A percentile compares a stretch with the other conserved stretches of the same genome.
phyloP scores from a whole-genome alignment of 2,329 filamentous ascomycete genomes.

The Remersonia thermophila region DNA sequence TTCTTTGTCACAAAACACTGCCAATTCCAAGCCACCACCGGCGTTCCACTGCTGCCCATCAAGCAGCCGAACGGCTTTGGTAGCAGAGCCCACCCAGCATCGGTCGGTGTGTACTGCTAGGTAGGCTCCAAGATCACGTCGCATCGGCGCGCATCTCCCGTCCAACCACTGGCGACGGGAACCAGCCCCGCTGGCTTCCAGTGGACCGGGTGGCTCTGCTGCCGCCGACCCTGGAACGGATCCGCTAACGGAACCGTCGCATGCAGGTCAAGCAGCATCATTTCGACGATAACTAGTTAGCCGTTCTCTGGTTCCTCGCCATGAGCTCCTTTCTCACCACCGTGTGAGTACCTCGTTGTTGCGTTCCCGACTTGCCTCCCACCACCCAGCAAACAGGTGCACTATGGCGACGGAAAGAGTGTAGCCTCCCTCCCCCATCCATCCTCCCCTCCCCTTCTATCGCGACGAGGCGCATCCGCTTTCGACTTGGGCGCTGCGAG shows the following conservation, averaged over 20 bases:
- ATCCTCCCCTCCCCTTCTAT: slow-evolving; percentile 18
- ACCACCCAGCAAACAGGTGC: no score
- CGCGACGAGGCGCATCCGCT: no score
- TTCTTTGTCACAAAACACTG: no score
- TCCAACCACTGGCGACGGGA: no score
- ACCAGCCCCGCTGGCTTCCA: slow-evolving; percentile 1
- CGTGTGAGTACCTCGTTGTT: slow-evolving; percentile 68
- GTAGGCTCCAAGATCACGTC: no score
- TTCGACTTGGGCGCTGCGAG: no score
- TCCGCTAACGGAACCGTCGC: slow-evolving; percentile 14
- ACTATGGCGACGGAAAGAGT: slow-evolving; percentile 8
- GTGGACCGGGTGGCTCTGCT: slow-evolving; percentile 4
- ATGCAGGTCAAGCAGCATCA: slow-evolving; percentile 11
- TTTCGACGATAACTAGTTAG: slow-evolving; percentile 3
- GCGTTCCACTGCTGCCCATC: no score
- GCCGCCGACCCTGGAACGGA: slow-evolving; percentile 11
- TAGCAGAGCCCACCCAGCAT: no score
- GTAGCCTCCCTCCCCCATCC: slow-evolving; percentile 4
- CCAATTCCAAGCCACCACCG: no score
- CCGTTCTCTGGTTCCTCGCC: slow-evolving; percentile 9
- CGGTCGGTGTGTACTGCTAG: no score
- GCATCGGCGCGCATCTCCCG: slow-evolving; percentile 8
- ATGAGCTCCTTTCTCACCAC: slow-evolving; percentile 76
- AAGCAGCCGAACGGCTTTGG: no score
- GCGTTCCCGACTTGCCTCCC: slow-evolving; percentile 9